Evolutionary conservation across 164 flowering plant genomes (phyloP).

Genomic region (Vitis cinerea): DNA sequence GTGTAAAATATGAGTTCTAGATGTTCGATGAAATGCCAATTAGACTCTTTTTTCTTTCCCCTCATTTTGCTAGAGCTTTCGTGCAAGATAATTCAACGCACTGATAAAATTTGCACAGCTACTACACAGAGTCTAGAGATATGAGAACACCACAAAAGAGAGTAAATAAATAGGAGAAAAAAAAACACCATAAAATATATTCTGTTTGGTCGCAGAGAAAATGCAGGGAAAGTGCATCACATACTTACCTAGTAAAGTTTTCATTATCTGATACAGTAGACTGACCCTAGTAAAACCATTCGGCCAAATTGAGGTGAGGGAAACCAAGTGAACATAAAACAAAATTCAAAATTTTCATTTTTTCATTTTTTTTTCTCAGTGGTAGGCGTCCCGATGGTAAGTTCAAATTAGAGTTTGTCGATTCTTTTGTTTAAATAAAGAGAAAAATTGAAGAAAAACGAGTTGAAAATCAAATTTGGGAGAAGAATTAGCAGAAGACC

Average conservation of each 20-base stretch:
- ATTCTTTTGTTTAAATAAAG: neutral
- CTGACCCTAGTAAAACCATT: neutral
- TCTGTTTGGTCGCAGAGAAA: neutral
- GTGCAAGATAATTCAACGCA: too few species aligned
- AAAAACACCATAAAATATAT: neutral
- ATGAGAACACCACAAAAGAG: too few species aligned
- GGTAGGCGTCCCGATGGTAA: neutral
- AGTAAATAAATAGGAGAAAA: too few species aligned
- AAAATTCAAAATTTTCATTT: neutral
- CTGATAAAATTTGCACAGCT: too few species aligned
- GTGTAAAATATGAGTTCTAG: too few species aligned
- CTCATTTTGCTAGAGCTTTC: too few species aligned
- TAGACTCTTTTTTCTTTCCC: too few species aligned
- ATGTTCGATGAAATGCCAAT: too few species aligned
- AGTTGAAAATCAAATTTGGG: too few species aligned
- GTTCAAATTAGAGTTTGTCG: neutral
- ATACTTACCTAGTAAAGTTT: neutral
- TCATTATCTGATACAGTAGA: neutral
- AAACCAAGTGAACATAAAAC: neutral
- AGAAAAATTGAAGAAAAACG: neutral
- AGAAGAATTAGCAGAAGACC: conserved; percentile 5
- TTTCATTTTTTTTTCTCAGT: neutral
- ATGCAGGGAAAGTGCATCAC: neutral
- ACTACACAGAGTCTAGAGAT: too few species aligned
- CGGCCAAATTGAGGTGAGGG: neutral